Evolutionary conservation across 495 filamentous ascomycete genomes (phyloP).

Genomic region (Cairneyella variabilis): DNA sequence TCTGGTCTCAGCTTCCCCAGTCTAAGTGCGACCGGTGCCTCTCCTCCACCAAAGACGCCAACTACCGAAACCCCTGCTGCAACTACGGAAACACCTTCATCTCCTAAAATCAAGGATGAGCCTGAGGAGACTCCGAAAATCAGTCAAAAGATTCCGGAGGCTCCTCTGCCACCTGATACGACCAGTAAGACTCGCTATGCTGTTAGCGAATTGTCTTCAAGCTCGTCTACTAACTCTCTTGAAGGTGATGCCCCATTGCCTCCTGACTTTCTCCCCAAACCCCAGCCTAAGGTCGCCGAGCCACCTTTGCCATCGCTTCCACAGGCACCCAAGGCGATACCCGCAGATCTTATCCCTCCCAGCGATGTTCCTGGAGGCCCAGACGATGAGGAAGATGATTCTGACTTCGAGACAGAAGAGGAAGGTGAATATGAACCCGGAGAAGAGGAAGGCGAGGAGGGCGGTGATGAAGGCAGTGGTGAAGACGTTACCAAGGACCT

Average conservation of each 20-base stretch:
- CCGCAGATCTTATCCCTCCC: slow-evolving; percentile 31
- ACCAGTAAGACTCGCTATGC: slow-evolving; percentile 64
- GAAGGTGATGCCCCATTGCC: slow-evolving; percentile 54
- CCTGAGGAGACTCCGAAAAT: slow-evolving; percentile 4
- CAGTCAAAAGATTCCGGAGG: slow-evolving; percentile 31
- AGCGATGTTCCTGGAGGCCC: slow-evolving; percentile 30
- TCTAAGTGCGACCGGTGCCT: background rate
- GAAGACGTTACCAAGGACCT: slow-evolving; percentile 65
- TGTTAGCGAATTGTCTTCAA: slow-evolving; percentile 64
- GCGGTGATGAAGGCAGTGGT: slow-evolving; percentile 53
- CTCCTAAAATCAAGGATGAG: slow-evolving; percentile 37
- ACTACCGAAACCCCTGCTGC: background rate
- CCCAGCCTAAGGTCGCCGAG: background rate
- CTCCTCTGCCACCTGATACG: slow-evolving; percentile 73
- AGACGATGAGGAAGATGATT: slow-evolving; percentile 31
- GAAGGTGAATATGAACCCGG: slow-evolving; percentile 39
- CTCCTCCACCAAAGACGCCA: slow-evolving; percentile 13
- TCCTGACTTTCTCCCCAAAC: slow-evolving; percentile 47
- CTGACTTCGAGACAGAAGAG: slow-evolving; percentile 29
- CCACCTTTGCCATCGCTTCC: slow-evolving; percentile 30
- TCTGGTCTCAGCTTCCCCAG: slow-evolving; percentile 11
- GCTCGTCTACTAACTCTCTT: slow-evolving; percentile 56
- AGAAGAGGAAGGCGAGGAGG: slow-evolving; percentile 41
- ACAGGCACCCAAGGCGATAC: slow-evolving; percentile 29
- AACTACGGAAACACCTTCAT: slow-evolving; percentile 10